These are phyloP conservation scores for Elongisporangium prolatum DNA, from an alignment of 352 stramenopile species.

Conservation along the genomic window DNA sequence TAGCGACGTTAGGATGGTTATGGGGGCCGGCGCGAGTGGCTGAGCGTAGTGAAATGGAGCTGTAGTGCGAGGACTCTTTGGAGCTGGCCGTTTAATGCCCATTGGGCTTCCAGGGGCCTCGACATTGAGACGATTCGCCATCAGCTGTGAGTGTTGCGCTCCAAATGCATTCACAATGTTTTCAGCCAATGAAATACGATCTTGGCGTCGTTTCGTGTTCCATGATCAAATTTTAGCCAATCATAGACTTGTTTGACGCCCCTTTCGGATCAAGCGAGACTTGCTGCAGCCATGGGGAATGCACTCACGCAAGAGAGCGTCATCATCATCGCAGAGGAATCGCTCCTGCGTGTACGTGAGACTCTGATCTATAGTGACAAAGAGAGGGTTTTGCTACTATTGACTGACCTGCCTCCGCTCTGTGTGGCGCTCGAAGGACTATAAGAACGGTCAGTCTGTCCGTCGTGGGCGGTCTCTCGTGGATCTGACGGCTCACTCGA, in stretches of 20 bases:
- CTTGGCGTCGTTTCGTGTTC: not conserved
- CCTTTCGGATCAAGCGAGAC: not conserved
- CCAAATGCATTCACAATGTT: not conserved
- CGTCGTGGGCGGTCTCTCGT: not conserved
- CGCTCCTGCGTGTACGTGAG: constrained; percentile 24
- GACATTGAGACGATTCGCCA: not conserved
- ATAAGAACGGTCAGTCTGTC: constrained; percentile 18
- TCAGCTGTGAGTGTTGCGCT: not conserved
- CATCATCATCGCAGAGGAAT: constrained; percentile 40
- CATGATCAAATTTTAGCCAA: not conserved
- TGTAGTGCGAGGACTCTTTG: not conserved
- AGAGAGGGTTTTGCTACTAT: not conserved
- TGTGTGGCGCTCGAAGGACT: constrained; percentile 13
- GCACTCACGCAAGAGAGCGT: constrained; percentile 20
- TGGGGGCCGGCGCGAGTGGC: not conserved
- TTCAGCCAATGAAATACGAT: not conserved
- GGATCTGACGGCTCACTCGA: not conserved
- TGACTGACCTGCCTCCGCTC: not conserved
- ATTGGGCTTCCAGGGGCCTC: not conserved
- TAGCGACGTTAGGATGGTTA: not conserved
- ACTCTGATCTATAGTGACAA: not conserved
- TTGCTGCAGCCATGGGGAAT: constrained; percentile 29
- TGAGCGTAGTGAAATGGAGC: not conserved
- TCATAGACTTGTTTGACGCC: not conserved
- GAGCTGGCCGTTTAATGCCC: not conserved